Evolutionary conservation across 163 green algal genomes (phyloP).

Genomic region (Prototheca cutis): DNA sequence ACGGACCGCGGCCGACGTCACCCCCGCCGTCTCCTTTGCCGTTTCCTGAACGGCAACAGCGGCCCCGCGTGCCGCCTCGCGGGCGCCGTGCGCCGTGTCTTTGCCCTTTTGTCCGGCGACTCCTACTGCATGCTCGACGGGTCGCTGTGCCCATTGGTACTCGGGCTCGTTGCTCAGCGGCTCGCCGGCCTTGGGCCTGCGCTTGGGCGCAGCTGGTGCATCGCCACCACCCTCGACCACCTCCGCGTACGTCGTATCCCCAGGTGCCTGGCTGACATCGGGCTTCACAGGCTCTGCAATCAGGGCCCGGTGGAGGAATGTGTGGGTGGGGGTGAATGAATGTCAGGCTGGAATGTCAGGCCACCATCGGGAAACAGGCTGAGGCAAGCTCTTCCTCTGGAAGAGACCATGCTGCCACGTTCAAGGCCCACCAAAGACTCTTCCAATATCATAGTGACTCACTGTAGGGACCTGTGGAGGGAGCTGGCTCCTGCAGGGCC

Average conservation of each 20-base stretch:
- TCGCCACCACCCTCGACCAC: neutral
- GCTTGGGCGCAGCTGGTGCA: neutral
- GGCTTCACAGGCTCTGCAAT: slow-evolving; percentile 1
- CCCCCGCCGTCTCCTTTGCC: neutral
- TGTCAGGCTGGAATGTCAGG: neutral
- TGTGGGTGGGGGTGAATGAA: neutral
- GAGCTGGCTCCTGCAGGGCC: too few relatives aligned
- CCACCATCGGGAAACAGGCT: neutral
- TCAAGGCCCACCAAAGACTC: neutral
- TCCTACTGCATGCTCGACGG: neutral
- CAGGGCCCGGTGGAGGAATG: neutral
- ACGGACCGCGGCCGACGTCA: neutral
- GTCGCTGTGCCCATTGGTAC: neutral
- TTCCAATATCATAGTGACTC: neutral
- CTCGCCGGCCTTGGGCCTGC: neutral
- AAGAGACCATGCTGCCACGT: neutral
- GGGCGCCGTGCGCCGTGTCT: neutral
- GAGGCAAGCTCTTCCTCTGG: neutral
- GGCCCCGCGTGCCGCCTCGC: neutral
- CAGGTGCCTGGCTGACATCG: neutral
- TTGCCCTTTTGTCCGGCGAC: slow-evolving; percentile 1
- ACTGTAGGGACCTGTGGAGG: neutral
- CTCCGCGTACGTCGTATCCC: neutral
- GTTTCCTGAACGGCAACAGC: neutral
- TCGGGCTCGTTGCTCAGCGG: slow-evolving; percentile 2